Evolutionary conservation across 768 basidiomycete species (phyloP).

Genomic region (Floccularia luteovirens): DNA sequence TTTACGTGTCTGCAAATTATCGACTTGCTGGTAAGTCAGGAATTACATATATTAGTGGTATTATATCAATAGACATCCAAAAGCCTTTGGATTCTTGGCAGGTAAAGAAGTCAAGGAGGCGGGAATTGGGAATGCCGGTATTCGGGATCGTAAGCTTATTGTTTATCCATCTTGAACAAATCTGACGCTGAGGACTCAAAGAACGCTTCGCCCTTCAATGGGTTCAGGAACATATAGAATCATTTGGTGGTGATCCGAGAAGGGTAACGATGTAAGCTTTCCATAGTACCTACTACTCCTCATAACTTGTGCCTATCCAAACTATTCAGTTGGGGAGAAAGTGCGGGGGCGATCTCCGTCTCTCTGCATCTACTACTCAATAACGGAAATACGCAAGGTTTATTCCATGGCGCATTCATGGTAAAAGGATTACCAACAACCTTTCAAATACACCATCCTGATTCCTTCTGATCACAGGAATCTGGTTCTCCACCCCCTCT

Average conservation of each 20-base stretch:
- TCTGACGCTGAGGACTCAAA: constrained; percentile 8
- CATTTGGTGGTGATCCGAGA: constrained; percentile 44
- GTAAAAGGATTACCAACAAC: constrained; percentile 2
- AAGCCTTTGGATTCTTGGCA: constrained; percentile 32
- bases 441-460: not conserved
- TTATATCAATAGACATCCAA: not conserved
- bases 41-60: constrained; percentile 1
- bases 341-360: constrained; percentile 14
- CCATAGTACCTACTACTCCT: not conserved
- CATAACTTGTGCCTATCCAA: not conserved
- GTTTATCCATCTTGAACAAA: not conserved
- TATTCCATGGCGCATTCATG: constrained; percentile 13
- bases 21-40: constrained; percentile 19
- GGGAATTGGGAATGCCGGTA: constrained; percentile 37
- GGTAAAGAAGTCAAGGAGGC: constrained; percentile 29
- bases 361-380: constrained; percentile 10
- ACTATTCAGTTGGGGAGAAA: constrained; percentile 13
- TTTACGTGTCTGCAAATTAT: constrained; percentile 33
- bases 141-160: constrained; percentile 35
- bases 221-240: constrained; percentile 42
- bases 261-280: constrained; percentile 33
- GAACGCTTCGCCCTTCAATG: constrained; percentile 42
- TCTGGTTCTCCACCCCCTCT: constrained; percentile 10
- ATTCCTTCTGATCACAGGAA: constrained; percentile 8
- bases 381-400: constrained; percentile 9